Conservation (phyloP, 1,284 basidiomycete species). For the Gymnopus androsaceus region DNA sequence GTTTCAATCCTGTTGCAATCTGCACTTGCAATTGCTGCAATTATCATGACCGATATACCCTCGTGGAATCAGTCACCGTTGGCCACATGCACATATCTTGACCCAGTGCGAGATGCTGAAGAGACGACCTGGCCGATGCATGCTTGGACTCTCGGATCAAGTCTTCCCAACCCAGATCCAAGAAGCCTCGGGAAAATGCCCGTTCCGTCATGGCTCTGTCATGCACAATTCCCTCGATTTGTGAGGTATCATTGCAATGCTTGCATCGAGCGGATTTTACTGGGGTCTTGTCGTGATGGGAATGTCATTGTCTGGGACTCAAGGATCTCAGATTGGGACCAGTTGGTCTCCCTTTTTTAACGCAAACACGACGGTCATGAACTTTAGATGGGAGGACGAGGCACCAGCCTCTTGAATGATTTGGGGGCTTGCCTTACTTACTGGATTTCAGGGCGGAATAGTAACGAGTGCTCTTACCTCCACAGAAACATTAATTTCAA, state of each 20-base stretch:
- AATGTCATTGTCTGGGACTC: conserved; percentile 13
- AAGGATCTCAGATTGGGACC: conserved; percentile 1
- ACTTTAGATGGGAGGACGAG: conserved; percentile 12
- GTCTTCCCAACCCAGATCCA: background rate
- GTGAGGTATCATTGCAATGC: conserved; percentile 11
- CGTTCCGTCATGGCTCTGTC: background rate
- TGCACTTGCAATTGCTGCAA: background rate
- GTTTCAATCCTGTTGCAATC: background rate
- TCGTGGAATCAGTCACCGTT: background rate
- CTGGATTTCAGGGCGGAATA: conserved; percentile 16
- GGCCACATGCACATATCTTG: background rate
- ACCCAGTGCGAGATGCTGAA: background rate
- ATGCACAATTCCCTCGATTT: conserved; percentile 10
- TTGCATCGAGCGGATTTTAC: conserved; percentile 11
- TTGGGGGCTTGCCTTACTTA: conserved; percentile 14
- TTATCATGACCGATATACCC: background rate
- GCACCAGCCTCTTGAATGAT: conserved; percentile 9
- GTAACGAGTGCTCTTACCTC: conserved; percentile 13
- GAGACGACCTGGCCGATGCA: conserved; percentile 14
- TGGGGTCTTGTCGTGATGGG: conserved; percentile 14
- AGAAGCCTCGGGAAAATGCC: background rate
- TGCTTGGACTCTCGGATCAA: conserved; percentile 9
- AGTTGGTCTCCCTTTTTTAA: background rate
- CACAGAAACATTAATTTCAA: conserved; percentile 2
- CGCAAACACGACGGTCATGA: conserved; percentile 1